Percentiles rank a stretch among this genome's conserved stretches.
phyloP scores from a whole-genome alignment of 208 protist genomes.

The Crithidia acanthocephali region DNA sequence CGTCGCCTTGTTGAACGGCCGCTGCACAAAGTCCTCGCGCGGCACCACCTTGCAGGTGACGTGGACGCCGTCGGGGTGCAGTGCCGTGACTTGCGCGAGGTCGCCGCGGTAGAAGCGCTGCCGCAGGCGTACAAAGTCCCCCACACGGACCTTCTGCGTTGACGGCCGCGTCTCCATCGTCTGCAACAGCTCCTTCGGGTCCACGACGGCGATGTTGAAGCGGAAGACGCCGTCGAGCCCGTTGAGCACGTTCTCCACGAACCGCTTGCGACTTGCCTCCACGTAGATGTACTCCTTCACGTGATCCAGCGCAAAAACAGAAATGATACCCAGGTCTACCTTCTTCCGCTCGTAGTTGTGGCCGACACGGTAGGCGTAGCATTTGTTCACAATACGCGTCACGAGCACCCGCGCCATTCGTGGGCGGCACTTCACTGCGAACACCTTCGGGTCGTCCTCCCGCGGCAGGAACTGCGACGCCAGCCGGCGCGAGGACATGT shows the following conservation, averaged over 20 bases:
- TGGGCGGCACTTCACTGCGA: conserved; percentile 86
- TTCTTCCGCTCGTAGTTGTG: conserved; percentile 78
- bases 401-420: conserved; percentile 87
- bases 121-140: conserved; percentile 83
- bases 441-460: conserved; percentile 88
- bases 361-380: conserved; percentile 85
- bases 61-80: conserved; percentile 61
- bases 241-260: conserved; percentile 90
- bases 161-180: conserved; percentile 85
- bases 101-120: conserved; percentile 86
- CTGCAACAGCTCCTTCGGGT: conserved; percentile 88
- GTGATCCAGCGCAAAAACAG: conserved; percentile 91
- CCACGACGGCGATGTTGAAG: conserved; percentile 85
- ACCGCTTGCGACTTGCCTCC: conserved; percentile 88
- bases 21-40: conserved; percentile 87
- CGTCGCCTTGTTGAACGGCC: conserved; percentile 77
- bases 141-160: conserved; percentile 69
- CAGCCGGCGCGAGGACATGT: conserved; percentile 75
- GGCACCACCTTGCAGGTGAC: conserved; percentile 85
- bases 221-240: conserved; percentile 88
- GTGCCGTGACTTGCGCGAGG: conserved; percentile 75
- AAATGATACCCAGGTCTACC: conserved; percentile 91
- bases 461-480: conserved; percentile 78
- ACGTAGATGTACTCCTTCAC: conserved; percentile 94
- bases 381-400: conserved; percentile 93